Percentiles rank a stretch among this genome's conserved stretches.
These are phyloP conservation scores for Apiotrichum akiyoshidainum DNA, from an alignment of 1,284 basidiomycete genomes.

Conservation along the genomic window DNA sequence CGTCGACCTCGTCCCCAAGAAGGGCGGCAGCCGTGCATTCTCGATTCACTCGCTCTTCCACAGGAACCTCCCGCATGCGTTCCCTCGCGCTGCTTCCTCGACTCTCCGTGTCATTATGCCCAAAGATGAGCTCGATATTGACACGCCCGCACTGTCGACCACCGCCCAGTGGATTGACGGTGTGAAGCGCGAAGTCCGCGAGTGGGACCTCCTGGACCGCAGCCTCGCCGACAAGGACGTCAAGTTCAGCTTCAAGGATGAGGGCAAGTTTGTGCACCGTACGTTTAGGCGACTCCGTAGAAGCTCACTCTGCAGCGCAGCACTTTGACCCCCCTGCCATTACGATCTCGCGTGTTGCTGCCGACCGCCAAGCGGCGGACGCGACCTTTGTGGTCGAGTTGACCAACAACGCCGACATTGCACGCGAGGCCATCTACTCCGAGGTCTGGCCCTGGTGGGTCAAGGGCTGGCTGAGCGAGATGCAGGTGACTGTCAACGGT, in stretches of 20 bases:
- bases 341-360: conserved; percentile 67
- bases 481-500: conserved; percentile 54
- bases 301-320: conserved; percentile 5
- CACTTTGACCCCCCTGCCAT: conserved; percentile 54
- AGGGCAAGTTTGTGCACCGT: conserved; percentile 51
- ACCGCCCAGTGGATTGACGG: conserved; percentile 36
- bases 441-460: conserved; percentile 94
- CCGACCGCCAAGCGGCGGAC: conserved; percentile 70
- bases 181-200: conserved; percentile 22
- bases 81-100: conserved; percentile 60
- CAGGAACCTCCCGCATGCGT: conserved; percentile 57
- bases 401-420: conserved; percentile 59
- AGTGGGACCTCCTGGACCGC: conserved; percentile 33
- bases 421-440: conserved; percentile 67
- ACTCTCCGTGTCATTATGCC: conserved; percentile 38
- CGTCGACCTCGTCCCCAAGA: conserved; percentile 66
- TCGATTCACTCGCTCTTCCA: conserved; percentile 72
- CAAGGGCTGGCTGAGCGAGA: conserved; percentile 80
- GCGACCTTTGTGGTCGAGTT: conserved; percentile 70
- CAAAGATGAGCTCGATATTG: conserved; percentile 9
- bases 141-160: background rate
- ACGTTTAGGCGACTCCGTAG: conserved; percentile 17
- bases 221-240: conserved; percentile 32
- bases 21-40: conserved; percentile 65
- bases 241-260: conserved; percentile 50